Percentiles rank a stretch among this genome's conserved stretches.
These are phyloP conservation scores for Diversispora epigaea DNA, from an alignment of 192 early-diverging fungal genomes.

Conservation along the genomic window DNA sequence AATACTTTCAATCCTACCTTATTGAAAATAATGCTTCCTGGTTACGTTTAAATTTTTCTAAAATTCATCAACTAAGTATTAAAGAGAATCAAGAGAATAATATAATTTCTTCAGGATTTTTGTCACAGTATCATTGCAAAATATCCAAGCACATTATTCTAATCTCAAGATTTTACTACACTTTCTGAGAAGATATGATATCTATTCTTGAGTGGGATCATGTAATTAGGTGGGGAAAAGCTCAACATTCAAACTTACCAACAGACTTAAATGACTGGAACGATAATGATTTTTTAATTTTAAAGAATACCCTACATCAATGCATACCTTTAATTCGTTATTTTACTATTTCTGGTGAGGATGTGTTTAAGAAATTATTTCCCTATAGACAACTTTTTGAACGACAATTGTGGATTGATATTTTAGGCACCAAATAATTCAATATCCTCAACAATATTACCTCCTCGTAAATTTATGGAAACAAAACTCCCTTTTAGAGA, in stretches of 20 bases:
- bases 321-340: no score
- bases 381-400: no score
- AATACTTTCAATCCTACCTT: background rate
- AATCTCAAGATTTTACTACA: background rate
- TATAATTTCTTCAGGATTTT: background rate
- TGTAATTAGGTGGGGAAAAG: background rate
- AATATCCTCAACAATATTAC: no score
- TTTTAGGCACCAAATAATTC: no score
- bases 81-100: background rate
- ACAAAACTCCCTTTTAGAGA: no score
- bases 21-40: background rate
- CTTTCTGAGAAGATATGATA: background rate
- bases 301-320: no score
- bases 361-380: no score
- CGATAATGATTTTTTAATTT: no score
- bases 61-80: background rate
- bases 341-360: no score
- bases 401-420: no score
- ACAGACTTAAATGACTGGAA: no score
- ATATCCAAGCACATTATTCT: background rate
- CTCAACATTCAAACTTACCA: background rate
- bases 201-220: background rate
- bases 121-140: background rate
- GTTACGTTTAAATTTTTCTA: background rate
- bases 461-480: no score